Percentiles rank a stretch among this genome's conserved stretches.
phyloP scores from a whole-genome alignment of 2,329 filamentous ascomycete species.

The Ramularia endophylla region DNA sequence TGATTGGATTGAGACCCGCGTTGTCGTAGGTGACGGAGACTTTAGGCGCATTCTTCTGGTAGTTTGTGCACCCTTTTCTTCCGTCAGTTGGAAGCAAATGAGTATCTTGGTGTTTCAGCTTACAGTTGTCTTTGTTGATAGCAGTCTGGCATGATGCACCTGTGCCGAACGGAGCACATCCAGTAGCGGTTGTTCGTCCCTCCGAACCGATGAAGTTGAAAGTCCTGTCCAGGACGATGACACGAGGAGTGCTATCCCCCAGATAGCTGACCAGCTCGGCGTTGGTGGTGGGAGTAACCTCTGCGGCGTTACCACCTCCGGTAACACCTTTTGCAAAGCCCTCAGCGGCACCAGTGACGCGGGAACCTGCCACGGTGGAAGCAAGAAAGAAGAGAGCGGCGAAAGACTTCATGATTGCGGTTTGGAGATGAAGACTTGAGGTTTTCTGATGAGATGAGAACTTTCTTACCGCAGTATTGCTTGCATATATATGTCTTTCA shows the following conservation, averaged over 20 bases:
- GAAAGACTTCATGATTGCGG: too few species aligned
- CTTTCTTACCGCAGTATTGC: too few species aligned
- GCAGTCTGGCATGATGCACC: conserved; percentile 35
- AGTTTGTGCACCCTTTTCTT: conserved; percentile 1
- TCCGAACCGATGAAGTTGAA: conserved; percentile 51
- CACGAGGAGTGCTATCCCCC: conserved; percentile 46
- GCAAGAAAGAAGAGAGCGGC: too few species aligned
- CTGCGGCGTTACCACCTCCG: conserved; percentile 50
- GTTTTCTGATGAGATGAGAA: too few species aligned
- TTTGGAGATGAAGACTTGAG: too few species aligned
- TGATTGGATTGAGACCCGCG: conserved; percentile 41
- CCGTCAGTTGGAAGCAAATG: conserved; percentile 29
- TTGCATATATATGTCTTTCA: too few species aligned
- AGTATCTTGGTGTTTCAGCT: too few species aligned
- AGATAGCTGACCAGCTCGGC: conserved; percentile 55
- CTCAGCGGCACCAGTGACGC: conserved; percentile 31
- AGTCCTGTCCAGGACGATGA: conserved; percentile 51
- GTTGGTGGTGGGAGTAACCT: conserved; percentile 28
- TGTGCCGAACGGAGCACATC: conserved; percentile 45
- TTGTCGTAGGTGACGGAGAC: conserved; percentile 47
- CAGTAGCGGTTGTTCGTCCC: conserved; percentile 45
- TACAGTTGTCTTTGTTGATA: conserved; percentile 48
- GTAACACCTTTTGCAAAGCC: conserved; percentile 51
- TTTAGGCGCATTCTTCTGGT: conserved; percentile 4
- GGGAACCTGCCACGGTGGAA: background rate